phyloP scores from a whole-genome alignment of 2,329 filamentous ascomycete species.

The Pseudogymnoascus sp. region DNA sequence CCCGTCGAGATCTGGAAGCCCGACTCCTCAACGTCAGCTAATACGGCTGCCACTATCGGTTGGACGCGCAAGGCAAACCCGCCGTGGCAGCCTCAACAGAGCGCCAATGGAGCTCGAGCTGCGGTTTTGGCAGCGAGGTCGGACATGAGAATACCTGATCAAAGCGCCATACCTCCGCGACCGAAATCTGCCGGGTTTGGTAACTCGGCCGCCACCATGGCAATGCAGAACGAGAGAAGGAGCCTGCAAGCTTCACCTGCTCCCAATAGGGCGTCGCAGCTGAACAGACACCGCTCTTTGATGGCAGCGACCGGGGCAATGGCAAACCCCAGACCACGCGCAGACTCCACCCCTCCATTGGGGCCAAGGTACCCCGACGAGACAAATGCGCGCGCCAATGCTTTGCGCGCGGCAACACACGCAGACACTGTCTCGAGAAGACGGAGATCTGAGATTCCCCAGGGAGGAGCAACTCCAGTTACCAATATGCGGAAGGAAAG shows the following conservation, averaged over 20 bases:
- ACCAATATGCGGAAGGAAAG: slow-evolving; percentile 66
- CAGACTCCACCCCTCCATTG: slow-evolving; percentile 53
- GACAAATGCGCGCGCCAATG: slow-evolving; percentile 56
- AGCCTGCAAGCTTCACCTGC: slow-evolving; percentile 32
- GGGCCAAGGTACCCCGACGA: slow-evolving; percentile 47
- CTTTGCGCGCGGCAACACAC: slow-evolving; percentile 64
- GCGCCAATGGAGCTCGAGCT: slow-evolving; percentile 64
- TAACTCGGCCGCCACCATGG: slow-evolving; percentile 62
- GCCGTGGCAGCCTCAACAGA: slow-evolving; percentile 56
- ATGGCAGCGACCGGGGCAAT: slow-evolving; percentile 74
- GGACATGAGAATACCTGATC: slow-evolving; percentile 28
- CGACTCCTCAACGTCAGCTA: slow-evolving; percentile 51
- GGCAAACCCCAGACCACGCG: slow-evolving; percentile 49
- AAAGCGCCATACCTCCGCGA: not conserved
- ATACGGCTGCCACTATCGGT: slow-evolving; percentile 50
- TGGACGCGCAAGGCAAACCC: slow-evolving; percentile 50
- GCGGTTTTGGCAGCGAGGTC: slow-evolving; percentile 57
- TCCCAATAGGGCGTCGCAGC: slow-evolving; percentile 13
- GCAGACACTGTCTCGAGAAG: slow-evolving; percentile 50
- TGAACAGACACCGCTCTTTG: slow-evolving; percentile 56
- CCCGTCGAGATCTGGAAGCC: slow-evolving; percentile 60
- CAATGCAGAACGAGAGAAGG: slow-evolving; percentile 47
- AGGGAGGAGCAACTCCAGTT: slow-evolving; percentile 59
- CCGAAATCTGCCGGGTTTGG: slow-evolving; percentile 34
- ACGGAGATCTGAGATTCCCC: slow-evolving; percentile 43